Conservation (phyloP, 2,329 filamentous ascomycete genomes). For the Hawksworthiomyces lignivorus region DNA sequence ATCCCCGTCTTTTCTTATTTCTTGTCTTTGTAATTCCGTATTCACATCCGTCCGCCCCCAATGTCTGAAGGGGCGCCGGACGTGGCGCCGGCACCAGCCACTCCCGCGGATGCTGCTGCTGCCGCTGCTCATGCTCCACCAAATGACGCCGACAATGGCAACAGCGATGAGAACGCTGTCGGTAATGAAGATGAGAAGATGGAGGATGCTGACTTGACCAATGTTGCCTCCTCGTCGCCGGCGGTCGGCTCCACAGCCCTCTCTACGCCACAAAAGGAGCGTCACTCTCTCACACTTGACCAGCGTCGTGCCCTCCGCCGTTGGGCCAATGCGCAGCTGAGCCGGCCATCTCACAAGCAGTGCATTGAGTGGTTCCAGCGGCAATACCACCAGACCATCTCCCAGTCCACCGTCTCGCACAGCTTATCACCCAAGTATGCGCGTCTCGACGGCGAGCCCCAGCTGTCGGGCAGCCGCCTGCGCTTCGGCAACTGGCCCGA, state of each 20-base stretch:
- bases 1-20: background rate
- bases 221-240: background rate
- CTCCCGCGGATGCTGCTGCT: slow-evolving; percentile 1
- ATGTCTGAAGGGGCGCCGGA: slow-evolving; percentile 13
- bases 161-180: background rate
- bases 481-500: slow-evolving; percentile 59
- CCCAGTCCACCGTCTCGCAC: slow-evolving; percentile 56
- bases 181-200: background rate
- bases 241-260: slow-evolving; percentile 1
- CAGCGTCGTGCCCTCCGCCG: slow-evolving; percentile 52
- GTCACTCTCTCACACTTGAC: slow-evolving; percentile 54
- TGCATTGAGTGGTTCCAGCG: slow-evolving; percentile 56
- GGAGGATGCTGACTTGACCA: background rate
- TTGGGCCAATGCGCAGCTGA: slow-evolving; percentile 50
- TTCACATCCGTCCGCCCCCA: background rate
- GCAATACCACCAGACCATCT: slow-evolving; percentile 53
- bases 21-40: background rate
- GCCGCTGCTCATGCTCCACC: slow-evolving; percentile 14
- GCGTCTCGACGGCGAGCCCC: slow-evolving; percentile 52
- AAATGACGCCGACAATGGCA: slow-evolving; percentile 12
- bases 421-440: slow-evolving; percentile 55
- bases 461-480: slow-evolving; percentile 54
- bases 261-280: slow-evolving; percentile 34
- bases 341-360: slow-evolving; percentile 51
- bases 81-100: slow-evolving; percentile 6